Evolutionary conservation across 2,329 filamentous ascomycete species (phyloP), one percentile per base, ranked within the genome.

Genomic region (Endothia cerciana): DNA sequence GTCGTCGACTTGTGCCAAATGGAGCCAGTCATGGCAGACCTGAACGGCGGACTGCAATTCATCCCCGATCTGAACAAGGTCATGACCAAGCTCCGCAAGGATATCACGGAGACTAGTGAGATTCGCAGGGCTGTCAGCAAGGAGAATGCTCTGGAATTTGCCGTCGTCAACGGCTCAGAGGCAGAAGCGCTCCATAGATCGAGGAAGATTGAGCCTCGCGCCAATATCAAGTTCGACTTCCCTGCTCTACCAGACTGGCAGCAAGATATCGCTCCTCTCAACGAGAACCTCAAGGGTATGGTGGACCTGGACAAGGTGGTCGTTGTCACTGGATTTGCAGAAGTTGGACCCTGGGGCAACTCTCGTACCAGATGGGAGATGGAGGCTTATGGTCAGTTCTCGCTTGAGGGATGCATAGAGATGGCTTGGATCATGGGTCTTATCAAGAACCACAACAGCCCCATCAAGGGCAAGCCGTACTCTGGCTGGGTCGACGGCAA

Each of bases 381-480:
- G 94, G 95, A 99, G 79, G 94, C 95, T 1, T 89, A 94, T 71
- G 95, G 95, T 76, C 87, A 97, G 75, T 99, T 99, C 82, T 98
- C 95, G 10, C 87, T 99, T 17, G 96, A 99, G 79, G 95, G 95
- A 38, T 98, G 95, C 74, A 91, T 99, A 68, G 95, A 99, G 80
- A 99, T 99, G 95, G 94, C 95, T 40, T 99, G 95, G 95, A 93
- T 99, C 79, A 99, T 98, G 94, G 95, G 95, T 75, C 88, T 98
- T 67, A 98, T 99, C 83, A 97, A 94, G 85, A 97, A 99, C 79
- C 92, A 97, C 83, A 98, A 98, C 73, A 95, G 95, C 22, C 89
- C 90, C 40, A 88, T 99, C 77, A 99, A 99, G 83, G 95, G 95
- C 77, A 91, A 97, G 82, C 91, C 91, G 70, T 98, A 99, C 82